These are phyloP conservation scores for Nissolia schottii DNA, from an alignment of 306 rosid genomes.

Conservation along the genomic window DNA sequence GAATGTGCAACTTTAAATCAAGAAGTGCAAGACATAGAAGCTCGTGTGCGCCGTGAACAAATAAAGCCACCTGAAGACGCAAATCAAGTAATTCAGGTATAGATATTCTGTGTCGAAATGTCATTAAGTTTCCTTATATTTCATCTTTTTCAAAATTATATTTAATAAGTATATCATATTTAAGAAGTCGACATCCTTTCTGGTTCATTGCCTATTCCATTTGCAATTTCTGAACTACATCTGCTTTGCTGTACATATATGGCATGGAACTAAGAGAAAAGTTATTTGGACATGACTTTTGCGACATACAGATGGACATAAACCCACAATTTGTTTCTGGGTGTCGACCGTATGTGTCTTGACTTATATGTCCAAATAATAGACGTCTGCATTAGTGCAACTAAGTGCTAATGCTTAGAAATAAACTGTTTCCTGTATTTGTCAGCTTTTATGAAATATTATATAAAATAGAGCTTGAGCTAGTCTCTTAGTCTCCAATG, in stretches of 20 bases:
- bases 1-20: constrained; percentile 91
- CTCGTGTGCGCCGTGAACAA: constrained; percentile 79
- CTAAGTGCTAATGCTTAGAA: background rate
- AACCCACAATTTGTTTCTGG: too few species aligned
- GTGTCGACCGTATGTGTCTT: too few species aligned
- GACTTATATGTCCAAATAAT: too few species aligned
- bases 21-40: constrained; percentile 94
- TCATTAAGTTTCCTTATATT: background rate
- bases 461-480: background rate
- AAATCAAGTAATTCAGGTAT: constrained; percentile 89
- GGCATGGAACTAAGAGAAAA: too few species aligned
- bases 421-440: background rate
- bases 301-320: too few species aligned
- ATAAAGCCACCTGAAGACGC: constrained; percentile 87
- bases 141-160: background rate
- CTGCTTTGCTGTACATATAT: background rate
- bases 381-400: too few species aligned
- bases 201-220: background rate
- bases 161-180: background rate
- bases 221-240: background rate
- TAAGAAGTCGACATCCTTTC: background rate
- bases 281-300: too few species aligned
- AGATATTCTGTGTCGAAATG: background rate
- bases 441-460: background rate
- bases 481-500: background rate